phyloP scores from a whole-genome alignment of 306 rosid genomes.

The Adenanthera pavonina region DNA sequence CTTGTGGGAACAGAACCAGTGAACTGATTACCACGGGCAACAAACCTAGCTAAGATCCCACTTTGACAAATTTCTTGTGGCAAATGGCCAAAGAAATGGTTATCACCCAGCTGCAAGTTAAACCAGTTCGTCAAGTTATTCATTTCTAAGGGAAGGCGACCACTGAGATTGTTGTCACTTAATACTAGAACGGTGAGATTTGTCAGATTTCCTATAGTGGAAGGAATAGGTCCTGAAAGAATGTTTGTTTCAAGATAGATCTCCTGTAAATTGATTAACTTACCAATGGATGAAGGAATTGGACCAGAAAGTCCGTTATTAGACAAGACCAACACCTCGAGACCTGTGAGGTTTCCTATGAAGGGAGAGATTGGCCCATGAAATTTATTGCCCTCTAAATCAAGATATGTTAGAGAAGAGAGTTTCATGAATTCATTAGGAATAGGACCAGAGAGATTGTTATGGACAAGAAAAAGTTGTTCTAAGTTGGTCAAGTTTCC shows the following conservation, averaged over 20 bases:
- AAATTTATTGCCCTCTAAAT: neutral
- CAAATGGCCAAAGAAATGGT: slow-evolving; percentile 25
- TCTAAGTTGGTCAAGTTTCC: slow-evolving; percentile 1
- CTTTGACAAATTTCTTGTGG: slow-evolving; percentile 30
- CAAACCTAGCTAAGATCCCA: neutral
- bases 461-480: neutral
- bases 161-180: neutral
- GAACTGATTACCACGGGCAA: neutral
- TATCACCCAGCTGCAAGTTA: neutral
- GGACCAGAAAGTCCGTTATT: neutral
- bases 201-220: slow-evolving; percentile 4
- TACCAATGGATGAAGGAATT: neutral
- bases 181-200: neutral
- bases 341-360: neutral
- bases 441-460: neutral
- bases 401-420: neutral
- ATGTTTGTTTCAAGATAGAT: neutral
- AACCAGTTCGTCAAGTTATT: neutral
- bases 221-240: neutral
- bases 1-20: slow-evolving; percentile 18
- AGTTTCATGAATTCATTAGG: neutral
- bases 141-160: slow-evolving; percentile 15
- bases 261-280: neutral
- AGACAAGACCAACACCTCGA: accelerated
- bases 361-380: neutral